Base-by-base conservation (phyloP, 495 filamentous ascomycete species). In the Penicillium dipodomyicola region DNA sequence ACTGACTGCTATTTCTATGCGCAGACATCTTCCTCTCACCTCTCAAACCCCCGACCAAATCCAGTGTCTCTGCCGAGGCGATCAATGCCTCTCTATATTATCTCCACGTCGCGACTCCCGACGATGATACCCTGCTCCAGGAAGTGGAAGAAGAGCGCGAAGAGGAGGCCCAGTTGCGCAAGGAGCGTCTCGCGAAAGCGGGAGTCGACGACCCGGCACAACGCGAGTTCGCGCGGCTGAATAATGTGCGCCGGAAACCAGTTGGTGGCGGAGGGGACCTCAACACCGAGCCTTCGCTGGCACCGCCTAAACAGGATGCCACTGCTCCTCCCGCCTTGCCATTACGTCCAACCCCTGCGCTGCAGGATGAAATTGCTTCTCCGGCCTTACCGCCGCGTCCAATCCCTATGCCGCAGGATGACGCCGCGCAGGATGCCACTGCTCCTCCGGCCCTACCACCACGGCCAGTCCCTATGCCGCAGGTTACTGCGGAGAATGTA, bases 1-100 rank as follows among this genome's bases (percentile, higher is more conserved):
- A 40, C 62, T 65, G 48, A 65, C 54, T 53, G 29, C 19, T 27
- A 40, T 44, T 47, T 20, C 52, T 39, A 55, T 44, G 22, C 33
- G 11, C 44, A 96, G 94, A 97, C 80, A 81, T 97, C 43, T 94
- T 98, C 56, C 82, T 97, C n/a, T 92, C 93, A 9, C 88, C 94
- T 1, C 75, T 96, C 20, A 92, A 93, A 70, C 94, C 94, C 17
- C 84, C 88, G 17, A 77, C 86, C 17, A 94, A 93, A 68, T 73
- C 74, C 2, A 90, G 90, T 39, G 89, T 97, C 25, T 95, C 89
- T 1, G 88, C 83, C 8, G 86, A 90, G 65, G 93, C 96, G 68
- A 87, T 97, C 33, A 84, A 87, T 46, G 89, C 86, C 59, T 94
- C 87, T 11, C 79, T 98, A 3, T 98, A 97, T 72, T 97, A 93